Evolutionary conservation across 1,139 yeast species (phyloP).

Genomic region (Candida sp.): DNA sequence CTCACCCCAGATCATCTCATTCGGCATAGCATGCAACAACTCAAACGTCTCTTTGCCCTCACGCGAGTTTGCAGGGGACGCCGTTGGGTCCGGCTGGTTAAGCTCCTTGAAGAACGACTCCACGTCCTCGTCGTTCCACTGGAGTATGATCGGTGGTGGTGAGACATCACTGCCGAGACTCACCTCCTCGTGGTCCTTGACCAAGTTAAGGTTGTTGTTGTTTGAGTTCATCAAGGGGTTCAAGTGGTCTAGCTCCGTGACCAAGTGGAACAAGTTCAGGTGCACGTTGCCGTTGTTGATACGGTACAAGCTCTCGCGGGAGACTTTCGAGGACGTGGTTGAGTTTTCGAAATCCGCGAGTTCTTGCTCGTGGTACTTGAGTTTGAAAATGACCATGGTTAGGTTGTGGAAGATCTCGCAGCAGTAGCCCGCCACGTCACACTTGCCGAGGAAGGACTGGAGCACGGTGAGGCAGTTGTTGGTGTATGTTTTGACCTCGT

Average conservation of each 20-base stretch:
- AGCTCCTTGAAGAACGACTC: conserved; percentile 49
- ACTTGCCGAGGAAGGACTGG: conserved; percentile 63
- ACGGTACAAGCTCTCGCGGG: conserved; percentile 19
- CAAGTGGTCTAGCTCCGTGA: conserved; percentile 13
- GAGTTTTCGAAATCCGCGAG: conserved; percentile 25
- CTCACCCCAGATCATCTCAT: conserved; percentile 80
- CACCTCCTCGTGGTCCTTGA: not conserved
- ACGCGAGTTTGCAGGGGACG: conserved; percentile 18
- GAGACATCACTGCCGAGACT: not conserved
- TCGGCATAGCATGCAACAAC: conserved; percentile 67
- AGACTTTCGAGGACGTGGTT: conserved; percentile 10
- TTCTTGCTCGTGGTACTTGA: conserved; percentile 47
- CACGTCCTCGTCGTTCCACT: conserved; percentile 28
- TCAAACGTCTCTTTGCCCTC: conserved; percentile 64
- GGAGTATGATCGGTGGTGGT: conserved; percentile 3
- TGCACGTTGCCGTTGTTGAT: conserved; percentile 33
- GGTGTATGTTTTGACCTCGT: conserved; percentile 59
- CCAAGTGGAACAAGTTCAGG: conserved; percentile 40
- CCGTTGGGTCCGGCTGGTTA: conserved; percentile 17
- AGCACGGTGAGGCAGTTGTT: conserved; percentile 64
- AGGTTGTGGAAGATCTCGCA: conserved; percentile 73
- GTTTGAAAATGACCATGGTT: conserved; percentile 70
- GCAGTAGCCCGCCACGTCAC: conserved; percentile 82
- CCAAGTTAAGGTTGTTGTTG: not conserved
- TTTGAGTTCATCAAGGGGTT: conserved; percentile 10